A percentile compares a stretch with the other conserved stretches of the same genome.
Conservation (phyloP, 345 rosid genomes). For the Acer yangbiense region DNA sequence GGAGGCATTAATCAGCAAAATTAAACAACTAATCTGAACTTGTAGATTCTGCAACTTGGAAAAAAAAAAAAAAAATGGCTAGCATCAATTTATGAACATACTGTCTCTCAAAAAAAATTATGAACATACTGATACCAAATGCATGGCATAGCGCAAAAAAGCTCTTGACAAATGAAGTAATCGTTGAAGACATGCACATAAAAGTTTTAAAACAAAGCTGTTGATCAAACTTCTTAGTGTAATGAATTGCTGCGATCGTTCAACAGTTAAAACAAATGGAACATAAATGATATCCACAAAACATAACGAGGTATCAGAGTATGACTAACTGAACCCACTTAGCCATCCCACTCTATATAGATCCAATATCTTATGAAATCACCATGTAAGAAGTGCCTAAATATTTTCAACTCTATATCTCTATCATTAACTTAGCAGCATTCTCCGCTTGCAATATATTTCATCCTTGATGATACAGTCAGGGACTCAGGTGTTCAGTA, state of each 20-base stretch:
- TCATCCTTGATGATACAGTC: not conserved
- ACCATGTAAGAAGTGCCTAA: not conserved
- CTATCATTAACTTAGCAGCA: not conserved
- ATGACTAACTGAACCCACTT: not conserved
- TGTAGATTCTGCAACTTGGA: constrained; percentile 16
- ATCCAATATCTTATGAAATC: not conserved
- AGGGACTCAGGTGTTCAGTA: no score
- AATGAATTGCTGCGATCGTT: not conserved
- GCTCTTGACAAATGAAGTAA: not conserved
- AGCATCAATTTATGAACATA: not conserved
- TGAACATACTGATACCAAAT: not conserved
- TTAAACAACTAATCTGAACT: constrained; percentile 8
- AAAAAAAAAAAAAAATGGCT: not conserved
- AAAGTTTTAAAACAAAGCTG: not conserved
- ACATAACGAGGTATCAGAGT: no score
- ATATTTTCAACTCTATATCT: not conserved
- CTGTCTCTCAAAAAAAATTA: no score
- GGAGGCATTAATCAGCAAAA: not conserved
- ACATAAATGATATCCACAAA: not conserved
- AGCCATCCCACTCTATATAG: not conserved
- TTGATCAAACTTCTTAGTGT: not conserved
- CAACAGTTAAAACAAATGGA: not conserved
- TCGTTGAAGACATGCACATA: not conserved
- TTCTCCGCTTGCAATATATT: not conserved
- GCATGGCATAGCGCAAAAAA: not conserved